phyloP scores from a whole-genome alignment of 345 rosid species.

The Ceriops decandra region DNA sequence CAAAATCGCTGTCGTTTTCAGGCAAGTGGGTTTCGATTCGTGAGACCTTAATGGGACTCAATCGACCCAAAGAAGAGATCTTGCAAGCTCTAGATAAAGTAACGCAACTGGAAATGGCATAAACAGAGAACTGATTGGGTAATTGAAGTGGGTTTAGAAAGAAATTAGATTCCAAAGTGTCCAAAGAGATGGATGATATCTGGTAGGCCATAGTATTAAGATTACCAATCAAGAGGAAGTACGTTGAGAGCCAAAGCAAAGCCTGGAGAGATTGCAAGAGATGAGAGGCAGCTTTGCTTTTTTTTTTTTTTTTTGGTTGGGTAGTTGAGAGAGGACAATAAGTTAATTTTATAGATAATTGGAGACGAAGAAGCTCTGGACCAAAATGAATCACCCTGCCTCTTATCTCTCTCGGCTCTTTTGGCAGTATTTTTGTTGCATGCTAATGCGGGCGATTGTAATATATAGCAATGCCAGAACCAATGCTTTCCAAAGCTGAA shows the following conservation, averaged over 20 bases:
- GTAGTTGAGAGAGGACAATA: too few species aligned
- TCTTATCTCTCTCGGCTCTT: too few species aligned
- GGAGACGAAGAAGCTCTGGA: too few species aligned
- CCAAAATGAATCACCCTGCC: too few species aligned
- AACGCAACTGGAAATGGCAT: conserved; percentile 31
- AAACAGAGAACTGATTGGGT: conserved; percentile 34
- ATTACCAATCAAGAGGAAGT: background rate
- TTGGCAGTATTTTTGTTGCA: too few species aligned
- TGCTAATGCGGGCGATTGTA: too few species aligned
- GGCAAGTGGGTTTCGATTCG: conserved; percentile 34
- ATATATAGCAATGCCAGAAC: too few species aligned
- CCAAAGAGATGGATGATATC: conserved; percentile 40
- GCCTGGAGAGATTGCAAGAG: background rate
- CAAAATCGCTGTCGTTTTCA: conserved; percentile 19
- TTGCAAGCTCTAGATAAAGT: conserved; percentile 29
- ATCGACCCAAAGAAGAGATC: conserved; percentile 33
- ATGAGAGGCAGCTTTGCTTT: background rate
- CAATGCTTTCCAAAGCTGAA: too few species aligned
- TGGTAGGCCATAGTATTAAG: conserved; percentile 46
- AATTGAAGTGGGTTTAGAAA: conserved; percentile 37
- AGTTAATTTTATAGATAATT: too few species aligned
- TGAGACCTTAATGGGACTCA: conserved; percentile 37
- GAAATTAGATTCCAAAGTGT: conserved; percentile 46
- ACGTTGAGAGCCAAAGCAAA: too few species aligned
- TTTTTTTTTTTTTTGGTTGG: too few species aligned